Conservation (phyloP, 2,329 filamentous ascomycete genomes). For the Cryphonectria parasitica region DNA sequence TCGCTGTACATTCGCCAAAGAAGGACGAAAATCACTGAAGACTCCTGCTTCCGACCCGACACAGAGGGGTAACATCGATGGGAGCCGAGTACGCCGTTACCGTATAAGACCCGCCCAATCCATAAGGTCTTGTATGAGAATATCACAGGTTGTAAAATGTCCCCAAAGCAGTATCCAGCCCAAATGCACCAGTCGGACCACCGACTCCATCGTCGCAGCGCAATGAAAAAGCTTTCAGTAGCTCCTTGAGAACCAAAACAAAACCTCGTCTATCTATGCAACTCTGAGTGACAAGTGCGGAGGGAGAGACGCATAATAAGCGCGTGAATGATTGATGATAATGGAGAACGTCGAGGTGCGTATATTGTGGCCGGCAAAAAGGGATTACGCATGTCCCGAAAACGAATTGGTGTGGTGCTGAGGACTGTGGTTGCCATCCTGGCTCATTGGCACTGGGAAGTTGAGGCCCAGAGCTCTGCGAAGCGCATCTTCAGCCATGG, state of each 20-base stretch:
- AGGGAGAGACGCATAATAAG: conserved; percentile 20
- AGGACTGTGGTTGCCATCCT: conserved; percentile 24
- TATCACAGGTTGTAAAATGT: conserved; percentile 10
- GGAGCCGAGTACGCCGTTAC: conserved; percentile 18
- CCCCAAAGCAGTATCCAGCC: conserved; percentile 26
- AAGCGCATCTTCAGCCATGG: conserved; percentile 26
- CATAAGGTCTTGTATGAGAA: conserved; percentile 16
- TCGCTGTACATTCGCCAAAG: conserved; percentile 23
- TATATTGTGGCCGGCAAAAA: neutral
- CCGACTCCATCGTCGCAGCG: conserved; percentile 23
- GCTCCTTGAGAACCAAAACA: conserved; percentile 17
- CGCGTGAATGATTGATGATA: conserved; percentile 10
- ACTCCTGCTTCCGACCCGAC: conserved; percentile 8
- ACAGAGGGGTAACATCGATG: conserved; percentile 13
- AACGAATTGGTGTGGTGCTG: conserved; percentile 17
- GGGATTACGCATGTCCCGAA: conserved; percentile 20
- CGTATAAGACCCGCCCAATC: conserved; percentile 18
- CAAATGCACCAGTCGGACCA: conserved; percentile 17
- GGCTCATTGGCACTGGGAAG: conserved; percentile 19
- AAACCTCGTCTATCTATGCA: conserved; percentile 23
- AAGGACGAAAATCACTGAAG: conserved; percentile 24
- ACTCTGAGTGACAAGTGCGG: conserved; percentile 21
- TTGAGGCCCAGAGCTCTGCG: conserved; percentile 27
- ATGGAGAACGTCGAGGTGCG: conserved; percentile 11
- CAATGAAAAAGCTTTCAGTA: conserved; percentile 23